Conservation (phyloP, 1,284 basidiomycete genomes). For the Ganoderma meredithae region DNA sequence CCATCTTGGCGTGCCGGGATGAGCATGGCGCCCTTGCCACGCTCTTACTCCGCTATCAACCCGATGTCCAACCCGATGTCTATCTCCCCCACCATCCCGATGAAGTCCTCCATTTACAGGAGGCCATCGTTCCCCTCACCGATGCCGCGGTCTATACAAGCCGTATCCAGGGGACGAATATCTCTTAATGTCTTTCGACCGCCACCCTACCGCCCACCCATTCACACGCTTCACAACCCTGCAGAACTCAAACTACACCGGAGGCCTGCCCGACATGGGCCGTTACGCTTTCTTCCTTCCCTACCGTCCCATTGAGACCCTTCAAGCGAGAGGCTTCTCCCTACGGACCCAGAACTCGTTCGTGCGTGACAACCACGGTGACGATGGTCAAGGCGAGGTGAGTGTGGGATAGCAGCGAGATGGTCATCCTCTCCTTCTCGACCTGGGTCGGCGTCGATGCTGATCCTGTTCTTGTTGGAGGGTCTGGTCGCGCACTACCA, state of each 20-base stretch:
- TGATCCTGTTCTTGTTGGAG: no score
- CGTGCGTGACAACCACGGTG: neutral
- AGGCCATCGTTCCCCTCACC: neutral
- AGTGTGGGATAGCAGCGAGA: neutral
- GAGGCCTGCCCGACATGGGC: neutral
- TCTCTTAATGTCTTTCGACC: slow-evolving; percentile 2
- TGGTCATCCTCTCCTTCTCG: slow-evolving; percentile 2
- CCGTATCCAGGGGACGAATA: neutral
- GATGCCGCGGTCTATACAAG: neutral
- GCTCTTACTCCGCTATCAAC: neutral
- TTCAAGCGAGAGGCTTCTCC: neutral
- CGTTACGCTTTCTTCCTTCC: neutral
- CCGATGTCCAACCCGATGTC: neutral
- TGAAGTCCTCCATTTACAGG: neutral
- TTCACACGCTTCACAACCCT: neutral
- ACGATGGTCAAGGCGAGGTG: neutral
- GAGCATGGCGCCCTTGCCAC: neutral
- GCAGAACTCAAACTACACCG: neutral
- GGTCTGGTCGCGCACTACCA: no score
- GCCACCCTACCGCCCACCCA: neutral
- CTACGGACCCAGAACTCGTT: neutral
- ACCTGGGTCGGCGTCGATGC: neutral
- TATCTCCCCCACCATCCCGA: neutral
- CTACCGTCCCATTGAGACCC: neutral
- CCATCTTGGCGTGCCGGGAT: neutral